Evolutionary conservation across 179 eudicot genomes (phyloP).

Genomic region (Corrigiola litoralis): DNA sequence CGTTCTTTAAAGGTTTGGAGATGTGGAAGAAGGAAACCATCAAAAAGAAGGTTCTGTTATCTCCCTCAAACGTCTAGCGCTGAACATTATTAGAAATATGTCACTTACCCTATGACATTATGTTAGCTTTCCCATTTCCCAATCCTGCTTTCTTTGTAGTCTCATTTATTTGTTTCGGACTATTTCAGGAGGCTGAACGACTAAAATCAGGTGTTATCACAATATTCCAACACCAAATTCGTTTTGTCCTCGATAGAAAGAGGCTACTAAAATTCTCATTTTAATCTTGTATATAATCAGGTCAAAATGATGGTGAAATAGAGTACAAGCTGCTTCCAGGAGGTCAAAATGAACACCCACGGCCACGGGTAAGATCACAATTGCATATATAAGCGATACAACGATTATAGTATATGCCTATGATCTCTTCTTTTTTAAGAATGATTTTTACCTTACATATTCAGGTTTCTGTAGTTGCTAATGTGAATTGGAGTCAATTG

Average conservation of each 20-base stretch:
- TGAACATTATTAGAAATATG: not conserved
- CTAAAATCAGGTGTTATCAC: not conserved
- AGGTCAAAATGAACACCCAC: not conserved
- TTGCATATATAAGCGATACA: too few species aligned
- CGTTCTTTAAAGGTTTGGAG: conserved; percentile 13
- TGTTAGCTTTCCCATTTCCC: too few species aligned
- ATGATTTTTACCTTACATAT: too few species aligned
- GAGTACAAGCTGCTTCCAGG: not conserved
- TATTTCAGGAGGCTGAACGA: conserved; percentile 7
- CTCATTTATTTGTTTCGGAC: not conserved
- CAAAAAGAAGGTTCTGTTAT: not conserved
- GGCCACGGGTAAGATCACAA: too few species aligned
- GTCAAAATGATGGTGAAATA: not conserved
- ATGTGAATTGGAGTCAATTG: conserved; percentile 6
- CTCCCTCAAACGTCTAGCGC: not conserved
- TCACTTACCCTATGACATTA: not conserved
- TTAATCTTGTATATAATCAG: not conserved
- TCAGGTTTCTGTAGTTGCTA: not conserved
- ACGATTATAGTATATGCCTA: too few species aligned
- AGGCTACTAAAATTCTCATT: not conserved
- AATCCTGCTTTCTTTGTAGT: not conserved
- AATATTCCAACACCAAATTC: not conserved
- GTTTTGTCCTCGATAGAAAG: too few species aligned
- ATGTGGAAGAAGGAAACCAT: conserved; percentile 18
- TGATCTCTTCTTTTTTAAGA: too few species aligned